These are phyloP conservation scores for Boletus eberwhitei DNA, from an alignment of 768 basidiomycete species.

Conservation along the genomic window DNA sequence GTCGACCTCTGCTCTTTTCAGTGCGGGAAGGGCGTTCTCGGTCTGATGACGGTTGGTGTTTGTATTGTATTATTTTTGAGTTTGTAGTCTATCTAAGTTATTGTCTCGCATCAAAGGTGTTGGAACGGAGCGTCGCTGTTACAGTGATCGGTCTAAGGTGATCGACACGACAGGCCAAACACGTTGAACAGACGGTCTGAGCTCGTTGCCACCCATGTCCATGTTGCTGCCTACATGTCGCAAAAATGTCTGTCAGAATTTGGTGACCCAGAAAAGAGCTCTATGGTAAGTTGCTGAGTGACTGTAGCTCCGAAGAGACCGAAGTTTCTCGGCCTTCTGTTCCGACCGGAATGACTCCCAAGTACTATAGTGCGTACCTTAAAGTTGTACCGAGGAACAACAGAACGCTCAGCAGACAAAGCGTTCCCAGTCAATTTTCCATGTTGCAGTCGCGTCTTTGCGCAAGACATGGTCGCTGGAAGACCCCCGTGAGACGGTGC, in stretches of 20 bases:
- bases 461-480: background rate
- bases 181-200: no score
- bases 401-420: background rate
- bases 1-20: constrained; percentile 53
- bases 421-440: background rate
- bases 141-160: no score
- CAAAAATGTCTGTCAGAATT: no score
- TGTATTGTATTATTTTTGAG: background rate
- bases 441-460: constrained; percentile 8
- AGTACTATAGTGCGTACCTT: background rate
- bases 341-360: background rate
- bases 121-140: no score
- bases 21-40: constrained; percentile 35
- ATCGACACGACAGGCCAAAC: no score
- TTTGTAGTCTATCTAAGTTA: background rate
- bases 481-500: background rate
- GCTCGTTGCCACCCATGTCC: no score
- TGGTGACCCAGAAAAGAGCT: no score
- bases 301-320: background rate
- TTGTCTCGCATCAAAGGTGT: no score
- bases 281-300: no score
- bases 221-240: no score
- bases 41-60: constrained; percentile 13
- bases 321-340: background rate
- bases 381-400: background rate